Base-by-base conservation (phyloP, 2,329 filamentous ascomycete genomes). In the Talaromyces rugulosus region DNA sequence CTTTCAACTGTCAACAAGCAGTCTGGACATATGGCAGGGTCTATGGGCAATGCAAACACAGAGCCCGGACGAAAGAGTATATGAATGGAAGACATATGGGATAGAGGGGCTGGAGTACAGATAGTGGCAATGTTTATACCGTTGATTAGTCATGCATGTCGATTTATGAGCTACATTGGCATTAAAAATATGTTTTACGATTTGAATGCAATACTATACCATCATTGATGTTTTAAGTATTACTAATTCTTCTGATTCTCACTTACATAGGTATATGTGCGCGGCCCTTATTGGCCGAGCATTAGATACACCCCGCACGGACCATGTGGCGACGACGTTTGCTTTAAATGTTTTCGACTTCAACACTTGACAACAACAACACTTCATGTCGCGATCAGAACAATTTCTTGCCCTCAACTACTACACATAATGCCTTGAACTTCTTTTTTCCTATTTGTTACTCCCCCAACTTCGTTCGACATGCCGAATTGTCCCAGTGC, bases 321-420 rank as follows among this genome's bases (percentile, higher is more conserved):
- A 18, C 54, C 59, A 61, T 5, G 54, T 61, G 59, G 59, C 51
- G 59, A 30, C 40, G 53, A 58, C 36, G 36, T 23, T 23, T 23
- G 8, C 36, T 40, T 40, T 16, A 23, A 23, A 23, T 23, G 23
- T 16, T 14, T 33, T 40, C 14, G 36, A 40, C 36, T 40, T 40
- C 34, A 36, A 36, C 14, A 40, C n/a, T n/a, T 5, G 12, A 40
- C 16, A 14, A 40, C 36, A 23, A 23, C 23, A 23, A 23, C 23
- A 23, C 23, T 23, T 23, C 23, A 23, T 23, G 23, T 23, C 23
- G 23, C 23, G 23, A 23, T 23, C 23, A 23, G 23, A 23, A 23
- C 23, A 23, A 40, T 40, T 16, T 7, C 6, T 40, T 3, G 36
- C 16, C 36, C 7, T 36, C 36, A n/a, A 40, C 36, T 14, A 16